These are phyloP conservation scores for Bullera alba DNA, from an alignment of 768 basidiomycete genomes.

Conservation along the genomic window DNA sequence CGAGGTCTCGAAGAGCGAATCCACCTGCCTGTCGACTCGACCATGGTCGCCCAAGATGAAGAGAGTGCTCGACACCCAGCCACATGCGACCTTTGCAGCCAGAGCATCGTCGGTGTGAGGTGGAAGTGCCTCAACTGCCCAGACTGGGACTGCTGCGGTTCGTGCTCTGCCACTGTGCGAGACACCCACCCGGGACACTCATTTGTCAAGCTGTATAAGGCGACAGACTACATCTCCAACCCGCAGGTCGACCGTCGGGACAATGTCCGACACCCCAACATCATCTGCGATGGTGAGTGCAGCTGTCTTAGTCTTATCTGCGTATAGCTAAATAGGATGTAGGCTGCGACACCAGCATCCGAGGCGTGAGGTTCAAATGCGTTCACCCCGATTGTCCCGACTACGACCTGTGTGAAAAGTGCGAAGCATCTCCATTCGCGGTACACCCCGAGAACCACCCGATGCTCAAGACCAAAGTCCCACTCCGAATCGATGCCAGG, in stretches of 20 bases:
- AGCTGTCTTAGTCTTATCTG: background rate
- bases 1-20: constrained; percentile 33
- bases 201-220: constrained; percentile 37
- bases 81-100: constrained; percentile 33
- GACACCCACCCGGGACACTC: constrained; percentile 35
- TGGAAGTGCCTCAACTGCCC: constrained; percentile 45
- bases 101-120: constrained; percentile 35
- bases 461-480: constrained; percentile 44
- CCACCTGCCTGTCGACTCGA: constrained; percentile 21
- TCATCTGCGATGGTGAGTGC: constrained; percentile 38
- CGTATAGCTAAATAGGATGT: constrained; percentile 3
- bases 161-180: constrained; percentile 23
- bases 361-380: constrained; percentile 42
- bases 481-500: constrained; percentile 15
- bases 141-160: constrained; percentile 42
- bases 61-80: constrained; percentile 22
- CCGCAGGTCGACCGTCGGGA: constrained; percentile 2
- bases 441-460: constrained; percentile 39
- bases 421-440: constrained; percentile 35
- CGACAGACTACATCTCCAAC: constrained; percentile 24
- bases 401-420: constrained; percentile 45
- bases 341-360: constrained; percentile 33
- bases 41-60: constrained; percentile 1
- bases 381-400: constrained; percentile 46
- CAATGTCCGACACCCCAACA: constrained; percentile 21